Evolutionary conservation across 257 asterid species (phyloP).

Genomic region (Salvia miltiorrhiza): DNA sequence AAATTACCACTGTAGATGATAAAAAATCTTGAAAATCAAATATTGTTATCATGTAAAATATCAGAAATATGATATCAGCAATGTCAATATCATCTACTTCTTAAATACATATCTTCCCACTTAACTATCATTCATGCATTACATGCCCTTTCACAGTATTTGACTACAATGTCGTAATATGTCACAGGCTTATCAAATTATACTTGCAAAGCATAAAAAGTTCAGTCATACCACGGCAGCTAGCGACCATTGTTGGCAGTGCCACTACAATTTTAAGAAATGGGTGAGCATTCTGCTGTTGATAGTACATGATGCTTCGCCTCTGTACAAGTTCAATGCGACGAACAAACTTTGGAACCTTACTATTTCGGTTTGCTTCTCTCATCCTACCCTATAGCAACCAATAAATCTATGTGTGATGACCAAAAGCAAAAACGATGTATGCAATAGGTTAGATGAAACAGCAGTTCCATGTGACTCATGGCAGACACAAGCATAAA

Average conservation of each 20-base stretch:
- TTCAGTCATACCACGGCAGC: conserved; percentile 76
- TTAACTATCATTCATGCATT: not conserved
- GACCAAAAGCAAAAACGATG: not conserved
- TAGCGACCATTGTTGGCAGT: conserved; percentile 92
- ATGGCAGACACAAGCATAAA: not conserved
- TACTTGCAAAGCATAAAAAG: conserved; percentile 15
- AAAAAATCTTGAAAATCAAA: not conserved
- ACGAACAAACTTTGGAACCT: conserved; percentile 67
- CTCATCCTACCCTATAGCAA: conserved; percentile 76
- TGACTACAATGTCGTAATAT: not conserved
- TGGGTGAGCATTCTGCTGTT: conserved; percentile 72
- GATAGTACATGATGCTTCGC: conserved; percentile 91
- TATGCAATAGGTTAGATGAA: conserved; percentile 9
- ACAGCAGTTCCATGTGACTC: not conserved
- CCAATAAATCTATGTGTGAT: conserved; percentile 17
- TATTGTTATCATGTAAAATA: conserved; percentile 11
- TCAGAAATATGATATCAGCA: conserved; percentile 12
- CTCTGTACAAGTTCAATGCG: conserved; percentile 80
- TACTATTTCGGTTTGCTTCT: conserved; percentile 65
- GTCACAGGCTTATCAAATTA: not conserved
- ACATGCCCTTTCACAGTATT: conserved; percentile 14
- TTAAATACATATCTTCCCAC: not conserved
- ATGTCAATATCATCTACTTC: conserved; percentile 3
- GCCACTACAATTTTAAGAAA: conserved; percentile 94
- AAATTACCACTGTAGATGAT: conserved; percentile 19